A percentile compares a stretch with the other conserved stretches of the same genome.
phyloP scores from a whole-genome alignment of 2,329 filamentous ascomycete species.

The Penicillium sp. region DNA sequence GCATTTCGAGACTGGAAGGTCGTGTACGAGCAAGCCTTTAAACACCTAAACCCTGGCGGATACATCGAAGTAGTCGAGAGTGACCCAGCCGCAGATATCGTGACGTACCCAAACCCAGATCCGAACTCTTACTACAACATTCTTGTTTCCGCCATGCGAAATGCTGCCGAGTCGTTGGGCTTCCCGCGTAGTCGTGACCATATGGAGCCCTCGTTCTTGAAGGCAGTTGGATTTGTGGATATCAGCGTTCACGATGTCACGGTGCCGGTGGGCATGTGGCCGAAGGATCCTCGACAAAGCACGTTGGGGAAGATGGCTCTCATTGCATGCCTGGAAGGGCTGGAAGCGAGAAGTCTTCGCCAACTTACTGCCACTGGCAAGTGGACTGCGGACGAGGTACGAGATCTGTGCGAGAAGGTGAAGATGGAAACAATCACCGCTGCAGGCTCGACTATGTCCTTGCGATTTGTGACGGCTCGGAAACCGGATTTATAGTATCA shows the following conservation, averaged over 20 bases:
- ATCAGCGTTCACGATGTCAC: conserved; percentile 36
- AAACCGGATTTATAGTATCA: conserved; percentile 19
- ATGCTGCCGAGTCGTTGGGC: conserved; percentile 38
- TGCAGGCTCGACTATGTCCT: conserved; percentile 22
- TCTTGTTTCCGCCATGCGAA: conserved; percentile 31
- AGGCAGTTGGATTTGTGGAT: conserved; percentile 43
- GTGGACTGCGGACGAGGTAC: conserved; percentile 32
- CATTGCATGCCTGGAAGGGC: conserved; percentile 36
- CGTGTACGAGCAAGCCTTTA: conserved; percentile 45
- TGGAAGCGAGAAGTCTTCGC: conserved; percentile 37
- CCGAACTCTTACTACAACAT: conserved; percentile 31
- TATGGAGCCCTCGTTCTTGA: conserved; percentile 37
- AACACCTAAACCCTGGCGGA: conserved; percentile 44
- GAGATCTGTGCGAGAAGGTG: conserved; percentile 36
- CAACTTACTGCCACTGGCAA: conserved; percentile 30
- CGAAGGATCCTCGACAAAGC: conserved; percentile 28
- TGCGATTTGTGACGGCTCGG: conserved; percentile 27
- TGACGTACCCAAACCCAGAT: conserved; percentile 19
- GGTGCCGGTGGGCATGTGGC: conserved; percentile 37
- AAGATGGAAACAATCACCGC: conserved; percentile 30
- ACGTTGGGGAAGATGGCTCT: conserved; percentile 41
- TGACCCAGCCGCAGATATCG: conserved; percentile 26
- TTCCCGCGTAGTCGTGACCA: conserved; percentile 42
- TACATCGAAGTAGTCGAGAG: conserved; percentile 46
- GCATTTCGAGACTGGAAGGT: conserved; percentile 45